A percentile compares a stretch with the other conserved stretches of the same genome.
Evolutionary conservation across 371 early-diverging fungal genomes (phyloP).

Genomic region (Mycotypha africana): DNA sequence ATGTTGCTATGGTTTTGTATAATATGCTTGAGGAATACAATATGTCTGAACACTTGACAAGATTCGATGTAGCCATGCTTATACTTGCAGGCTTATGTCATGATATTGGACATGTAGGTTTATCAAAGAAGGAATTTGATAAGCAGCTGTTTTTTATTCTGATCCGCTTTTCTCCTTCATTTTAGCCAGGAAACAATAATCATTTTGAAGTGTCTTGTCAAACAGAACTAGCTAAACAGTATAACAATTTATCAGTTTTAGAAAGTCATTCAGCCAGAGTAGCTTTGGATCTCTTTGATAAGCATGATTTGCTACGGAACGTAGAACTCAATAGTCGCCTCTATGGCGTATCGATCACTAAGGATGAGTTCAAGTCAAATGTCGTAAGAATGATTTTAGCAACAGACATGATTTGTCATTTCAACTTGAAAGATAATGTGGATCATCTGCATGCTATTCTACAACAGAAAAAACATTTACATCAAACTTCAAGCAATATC

Average conservation of each 20-base stretch:
- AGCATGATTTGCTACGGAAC: constrained; percentile 59
- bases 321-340: constrained; percentile 16
- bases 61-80: constrained; percentile 66
- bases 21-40: constrained; percentile 62
- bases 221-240: constrained; percentile 62
- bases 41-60: constrained; percentile 53
- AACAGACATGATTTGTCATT: constrained; percentile 88
- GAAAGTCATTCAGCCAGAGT: constrained; percentile 79
- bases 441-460: background rate
- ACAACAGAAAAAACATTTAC: background rate
- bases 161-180: constrained; percentile 2
- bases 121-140: too few relatives aligned
- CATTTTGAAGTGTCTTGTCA: constrained; percentile 78
- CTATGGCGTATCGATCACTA: constrained; percentile 21
- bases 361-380: constrained; percentile 38
- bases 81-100: constrained; percentile 83
- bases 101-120: constrained; percentile 85
- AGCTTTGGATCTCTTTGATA: constrained; percentile 60
- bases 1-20: constrained; percentile 77
- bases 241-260: constrained; percentile 72
- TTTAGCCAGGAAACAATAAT: constrained; percentile 90
- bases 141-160: constrained; percentile 1
- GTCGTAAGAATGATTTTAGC: constrained; percentile 66
- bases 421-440: constrained; percentile 63
- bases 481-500: background rate